Percentiles rank a stretch among this genome's conserved stretches.
Conservation (phyloP, 768 basidiomycete species). For the Favolaschia claudopus region DNA sequence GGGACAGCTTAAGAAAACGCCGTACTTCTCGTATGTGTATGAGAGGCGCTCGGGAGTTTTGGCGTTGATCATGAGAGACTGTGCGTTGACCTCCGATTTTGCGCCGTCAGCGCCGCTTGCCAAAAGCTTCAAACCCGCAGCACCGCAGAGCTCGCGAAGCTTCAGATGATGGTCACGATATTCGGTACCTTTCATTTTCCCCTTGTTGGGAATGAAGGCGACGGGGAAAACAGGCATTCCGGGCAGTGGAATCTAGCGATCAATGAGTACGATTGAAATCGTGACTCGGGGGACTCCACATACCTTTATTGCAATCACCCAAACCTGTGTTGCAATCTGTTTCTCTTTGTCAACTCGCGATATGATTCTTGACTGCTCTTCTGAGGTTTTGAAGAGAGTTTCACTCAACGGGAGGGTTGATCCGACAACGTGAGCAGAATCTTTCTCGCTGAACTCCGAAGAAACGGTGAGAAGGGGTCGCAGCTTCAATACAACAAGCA, state of each 20-base stretch:
- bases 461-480: neutral
- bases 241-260: neutral
- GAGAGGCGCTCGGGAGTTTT: neutral
- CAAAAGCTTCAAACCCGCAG: neutral
- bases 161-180: neutral
- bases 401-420: neutral
- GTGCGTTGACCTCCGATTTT: slow-evolving; percentile 2
- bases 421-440: neutral
- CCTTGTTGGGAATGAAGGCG: slow-evolving; percentile 4
- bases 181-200: neutral
- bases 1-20: neutral
- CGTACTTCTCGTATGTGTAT: neutral
- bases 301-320: neutral
- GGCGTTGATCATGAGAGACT: neutral
- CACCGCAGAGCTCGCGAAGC: neutral
- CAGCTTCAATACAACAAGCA: neutral
- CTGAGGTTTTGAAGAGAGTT: neutral
- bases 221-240: slow-evolving; percentile 6
- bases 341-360: neutral
- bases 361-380: neutral
- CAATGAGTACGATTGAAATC: too few species aligned
- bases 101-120: slow-evolving; percentile 4
- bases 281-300: too few species aligned
- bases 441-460: neutral
- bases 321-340: neutral